A percentile compares a stretch with the other conserved stretches of the same genome.
phyloP scores from a whole-genome alignment of 306 rosid species.

The Ormosia emarginata region DNA sequence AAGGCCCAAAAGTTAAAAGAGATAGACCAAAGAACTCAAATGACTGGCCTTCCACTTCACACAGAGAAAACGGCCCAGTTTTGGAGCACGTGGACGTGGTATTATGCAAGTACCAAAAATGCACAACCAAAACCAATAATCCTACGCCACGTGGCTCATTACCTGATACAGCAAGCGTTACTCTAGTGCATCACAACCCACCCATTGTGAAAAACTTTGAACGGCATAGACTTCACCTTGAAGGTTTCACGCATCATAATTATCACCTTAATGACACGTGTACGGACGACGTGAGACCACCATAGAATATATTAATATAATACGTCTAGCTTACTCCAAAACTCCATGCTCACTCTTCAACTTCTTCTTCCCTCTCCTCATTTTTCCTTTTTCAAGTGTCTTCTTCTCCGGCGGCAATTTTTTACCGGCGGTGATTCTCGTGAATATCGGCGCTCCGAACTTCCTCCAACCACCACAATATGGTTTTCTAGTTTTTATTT shows the following conservation, averaged over 20 bases:
- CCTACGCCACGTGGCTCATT: background rate
- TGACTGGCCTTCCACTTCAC: too few species aligned
- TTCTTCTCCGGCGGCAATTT: conserved; percentile 26
- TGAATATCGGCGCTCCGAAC: background rate
- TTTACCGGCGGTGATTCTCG: conserved; percentile 32
- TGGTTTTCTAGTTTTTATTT: conserved; percentile 8
- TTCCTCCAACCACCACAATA: background rate
- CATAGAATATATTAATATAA: background rate
- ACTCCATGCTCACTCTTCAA: background rate
- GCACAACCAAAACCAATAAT: background rate
- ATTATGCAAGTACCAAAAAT: too few species aligned
- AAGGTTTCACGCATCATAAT: too few species aligned
- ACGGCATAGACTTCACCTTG: background rate
- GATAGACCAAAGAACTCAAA: too few species aligned
- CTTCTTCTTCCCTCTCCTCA: background rate
- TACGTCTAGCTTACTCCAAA: background rate
- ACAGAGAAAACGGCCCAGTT: too few species aligned
- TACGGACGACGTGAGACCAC: background rate
- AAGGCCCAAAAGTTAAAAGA: too few species aligned
- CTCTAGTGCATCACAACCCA: background rate
- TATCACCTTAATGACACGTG: background rate
- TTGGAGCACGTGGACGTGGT: too few species aligned
- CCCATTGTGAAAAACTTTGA: background rate
- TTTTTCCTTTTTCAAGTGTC: background rate
- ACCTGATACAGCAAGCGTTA: background rate